Evolutionary conservation across 495 filamentous ascomycete genomes (phyloP).

Genomic region (Barbatosphaeria neglecta): DNA sequence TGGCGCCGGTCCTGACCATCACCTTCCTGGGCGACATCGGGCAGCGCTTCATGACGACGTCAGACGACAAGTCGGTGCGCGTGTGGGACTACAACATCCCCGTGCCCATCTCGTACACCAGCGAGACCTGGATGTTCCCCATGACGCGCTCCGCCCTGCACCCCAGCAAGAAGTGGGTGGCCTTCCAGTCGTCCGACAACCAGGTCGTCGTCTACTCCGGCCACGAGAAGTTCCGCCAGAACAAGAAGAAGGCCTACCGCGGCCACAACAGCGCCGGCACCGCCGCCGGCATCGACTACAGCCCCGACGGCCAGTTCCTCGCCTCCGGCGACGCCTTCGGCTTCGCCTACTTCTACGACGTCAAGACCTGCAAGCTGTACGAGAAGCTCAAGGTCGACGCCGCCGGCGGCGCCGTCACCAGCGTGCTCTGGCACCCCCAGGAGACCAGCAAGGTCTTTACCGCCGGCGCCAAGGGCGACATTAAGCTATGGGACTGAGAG

Average conservation of each 20-base stretch:
- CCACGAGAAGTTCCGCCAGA: conserved; percentile 90
- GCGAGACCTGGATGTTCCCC: conserved; percentile 93
- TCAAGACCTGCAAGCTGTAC: conserved; percentile 97
- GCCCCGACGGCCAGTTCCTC: conserved; percentile 84
- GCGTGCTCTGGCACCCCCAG: conserved; percentile 85
- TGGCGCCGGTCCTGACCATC: conserved; percentile 94
- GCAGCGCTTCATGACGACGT: conserved; percentile 85
- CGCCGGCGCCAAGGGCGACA: conserved; percentile 74
- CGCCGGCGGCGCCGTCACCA: conserved; percentile 65
- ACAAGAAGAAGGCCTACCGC: conserved; percentile 90
- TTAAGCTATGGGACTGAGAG: conserved; percentile 94
- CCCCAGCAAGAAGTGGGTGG: conserved; percentile 82
- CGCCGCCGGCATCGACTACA: conserved; percentile 77
- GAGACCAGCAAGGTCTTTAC: conserved; percentile 90
- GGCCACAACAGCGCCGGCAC: conserved; percentile 95
- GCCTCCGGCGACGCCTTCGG: conserved; percentile 74
- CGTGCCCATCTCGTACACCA: conserved; percentile 69
- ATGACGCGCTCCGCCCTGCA: conserved; percentile 73
- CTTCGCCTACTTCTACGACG: conserved; percentile 94
- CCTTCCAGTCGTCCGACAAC: conserved; percentile 88
- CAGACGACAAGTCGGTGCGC: conserved; percentile 87
- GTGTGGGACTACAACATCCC: conserved; percentile 93
- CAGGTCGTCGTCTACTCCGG: conserved; percentile 92
- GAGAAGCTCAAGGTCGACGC: conserved; percentile 70
- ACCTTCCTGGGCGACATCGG: conserved; percentile 91